These are phyloP conservation scores for Thraustochytrium striatum DNA, from an alignment of 352 stramenopile species.

Conservation along the genomic window DNA sequence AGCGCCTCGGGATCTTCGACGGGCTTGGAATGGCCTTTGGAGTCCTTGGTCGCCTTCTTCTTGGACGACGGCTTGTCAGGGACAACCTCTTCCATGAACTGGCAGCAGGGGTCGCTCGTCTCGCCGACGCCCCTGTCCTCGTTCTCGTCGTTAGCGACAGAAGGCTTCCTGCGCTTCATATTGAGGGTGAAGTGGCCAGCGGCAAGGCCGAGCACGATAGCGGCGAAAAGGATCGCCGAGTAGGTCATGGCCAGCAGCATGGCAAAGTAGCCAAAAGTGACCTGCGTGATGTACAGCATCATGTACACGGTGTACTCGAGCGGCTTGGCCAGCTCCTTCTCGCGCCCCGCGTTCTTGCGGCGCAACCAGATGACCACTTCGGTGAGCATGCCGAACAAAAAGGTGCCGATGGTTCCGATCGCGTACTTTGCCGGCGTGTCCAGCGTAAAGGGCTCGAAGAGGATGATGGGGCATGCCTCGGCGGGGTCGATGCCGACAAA, in stretches of 20 bases:
- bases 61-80: not conserved
- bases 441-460: conserved; percentile 61
- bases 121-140: not conserved
- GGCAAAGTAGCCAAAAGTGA: conserved; percentile 44
- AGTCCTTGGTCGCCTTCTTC: no score
- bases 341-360: no score
- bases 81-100: conserved; percentile 37
- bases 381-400: conserved; percentile 58
- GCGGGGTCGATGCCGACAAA: conserved; percentile 56
- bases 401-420: conserved; percentile 54
- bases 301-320: conserved; percentile 48
- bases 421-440: conserved; percentile 56
- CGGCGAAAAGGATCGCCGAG: conserved; percentile 21
- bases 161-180: no score
- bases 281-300: conserved; percentile 37
- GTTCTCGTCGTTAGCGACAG: no score
- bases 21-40: no score
- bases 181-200: conserved; percentile 27
- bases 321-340: no score
- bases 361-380: conserved; percentile 59
- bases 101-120: conserved; percentile 41
- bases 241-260: conserved; percentile 49
- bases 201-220: conserved; percentile 25
- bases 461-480: conserved; percentile 61
- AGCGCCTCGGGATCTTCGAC: no score